These are phyloP conservation scores for Diaporthe eres DNA, from an alignment of 2,329 filamentous ascomycete genomes.

Conservation along the genomic window DNA sequence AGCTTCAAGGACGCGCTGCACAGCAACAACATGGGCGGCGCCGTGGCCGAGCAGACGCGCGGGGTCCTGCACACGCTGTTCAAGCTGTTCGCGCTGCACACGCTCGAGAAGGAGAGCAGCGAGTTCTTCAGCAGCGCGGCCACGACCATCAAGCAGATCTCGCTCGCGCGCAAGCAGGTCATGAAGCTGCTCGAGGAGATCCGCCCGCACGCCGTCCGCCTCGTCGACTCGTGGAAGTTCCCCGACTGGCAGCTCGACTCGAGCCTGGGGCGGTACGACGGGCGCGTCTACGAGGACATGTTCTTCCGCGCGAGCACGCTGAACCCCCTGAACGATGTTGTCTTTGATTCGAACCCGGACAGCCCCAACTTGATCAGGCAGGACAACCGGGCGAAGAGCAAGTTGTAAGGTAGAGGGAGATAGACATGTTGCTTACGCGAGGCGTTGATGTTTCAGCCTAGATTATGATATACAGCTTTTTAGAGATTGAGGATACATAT, in stretches of 20 bases:
- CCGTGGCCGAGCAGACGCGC: constrained; percentile 70
- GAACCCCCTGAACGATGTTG: constrained; percentile 80
- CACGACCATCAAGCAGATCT: constrained; percentile 80
- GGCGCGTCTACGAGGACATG: constrained; percentile 84
- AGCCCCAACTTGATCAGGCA: constrained; percentile 73
- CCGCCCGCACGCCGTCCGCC: constrained; percentile 77
- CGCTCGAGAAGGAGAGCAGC: constrained; percentile 75
- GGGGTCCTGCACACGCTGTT: constrained; percentile 79
- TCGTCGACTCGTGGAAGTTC: constrained; percentile 83
- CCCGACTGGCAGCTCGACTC: constrained; percentile 84
- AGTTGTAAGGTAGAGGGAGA: constrained; percentile 55
- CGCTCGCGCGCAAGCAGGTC: constrained; percentile 75
- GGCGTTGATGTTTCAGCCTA: background rate
- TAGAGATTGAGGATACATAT: constrained; percentile 3
- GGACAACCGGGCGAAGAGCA: constrained; percentile 64
- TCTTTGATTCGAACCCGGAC: constrained; percentile 80
- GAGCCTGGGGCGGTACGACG: constrained; percentile 78
- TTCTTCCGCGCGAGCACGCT: constrained; percentile 79
- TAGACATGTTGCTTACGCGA: background rate
- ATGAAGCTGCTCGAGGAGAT: constrained; percentile 80
- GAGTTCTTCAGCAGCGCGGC: constrained; percentile 82
- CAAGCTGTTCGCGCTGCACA: constrained; percentile 81
- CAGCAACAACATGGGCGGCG: constrained; percentile 61
- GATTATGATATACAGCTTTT: background rate
- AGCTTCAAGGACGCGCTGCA: constrained; percentile 70